Conservation (phyloP, 2,329 filamentous ascomycete genomes). For the Aspergillus costaricaensis region DNA sequence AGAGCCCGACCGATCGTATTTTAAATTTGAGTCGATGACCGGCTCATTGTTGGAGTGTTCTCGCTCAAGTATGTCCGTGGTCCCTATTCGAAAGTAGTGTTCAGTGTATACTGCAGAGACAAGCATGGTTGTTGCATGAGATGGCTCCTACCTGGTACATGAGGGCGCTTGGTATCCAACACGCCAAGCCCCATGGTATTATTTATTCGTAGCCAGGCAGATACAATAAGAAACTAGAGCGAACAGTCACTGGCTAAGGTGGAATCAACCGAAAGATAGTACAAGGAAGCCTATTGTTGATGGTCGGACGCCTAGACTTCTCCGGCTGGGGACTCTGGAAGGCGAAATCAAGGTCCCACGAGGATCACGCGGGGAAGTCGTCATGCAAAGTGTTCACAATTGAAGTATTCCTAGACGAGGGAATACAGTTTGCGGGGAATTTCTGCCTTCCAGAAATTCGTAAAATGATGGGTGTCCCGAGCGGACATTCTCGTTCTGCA, state of each 20-base stretch:
- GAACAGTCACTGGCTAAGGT: not conserved
- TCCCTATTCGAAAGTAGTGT: constrained; percentile 28
- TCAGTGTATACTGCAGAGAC: not conserved
- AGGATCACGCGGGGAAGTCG: not conserved
- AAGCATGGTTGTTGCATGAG: not conserved
- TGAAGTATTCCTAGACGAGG: not conserved
- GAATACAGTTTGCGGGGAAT: not conserved
- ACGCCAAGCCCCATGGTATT: constrained; percentile 66
- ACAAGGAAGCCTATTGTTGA: not conserved
- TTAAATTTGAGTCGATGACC: constrained; percentile 54
- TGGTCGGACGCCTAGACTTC: not conserved
- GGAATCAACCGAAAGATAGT: not conserved
- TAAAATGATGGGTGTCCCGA: not conserved
- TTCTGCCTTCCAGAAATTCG: not conserved
- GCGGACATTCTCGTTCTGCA: not conserved
- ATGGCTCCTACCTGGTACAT: constrained; percentile 68
- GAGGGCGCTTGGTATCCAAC: constrained; percentile 63
- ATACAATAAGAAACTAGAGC: no score
- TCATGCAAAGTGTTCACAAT: not conserved
- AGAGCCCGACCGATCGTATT: constrained; percentile 69
- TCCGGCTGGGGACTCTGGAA: not conserved
- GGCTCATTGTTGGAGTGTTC: constrained; percentile 45
- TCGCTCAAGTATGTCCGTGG: constrained; percentile 64
- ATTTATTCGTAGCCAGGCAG: constrained; percentile 32
- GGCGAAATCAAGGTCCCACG: not conserved